Base-by-base conservation (phyloP, 495 filamentous ascomycete species). In the Ramalina peruviana region DNA sequence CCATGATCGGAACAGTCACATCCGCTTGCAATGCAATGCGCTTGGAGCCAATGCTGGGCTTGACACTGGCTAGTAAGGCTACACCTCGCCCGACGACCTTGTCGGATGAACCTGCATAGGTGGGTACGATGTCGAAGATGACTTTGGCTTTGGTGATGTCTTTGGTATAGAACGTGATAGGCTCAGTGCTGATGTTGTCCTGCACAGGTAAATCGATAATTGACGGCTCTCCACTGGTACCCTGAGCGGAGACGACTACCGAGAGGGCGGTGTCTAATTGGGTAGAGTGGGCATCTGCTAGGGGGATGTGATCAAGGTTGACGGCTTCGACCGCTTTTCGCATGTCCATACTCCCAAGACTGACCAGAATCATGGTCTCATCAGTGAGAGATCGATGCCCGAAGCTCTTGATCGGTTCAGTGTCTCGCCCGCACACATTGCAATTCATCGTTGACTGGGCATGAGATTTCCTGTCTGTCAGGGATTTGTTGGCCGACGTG, bases 61-160 rank as follows among this genome's bases (percentile, higher is more conserved):
- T 89, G 50, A 98, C 75, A 52, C 79, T 89, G 3, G 84, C 86
- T 5, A 98, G 76, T 37, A 97, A 71, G 0, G 92, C 92, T 25
- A 96, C 92, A 26, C 80, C 92, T 15, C 92, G 83, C n/a, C 89
- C 92, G 36, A 97, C 76, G 54, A 93, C 83, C 54, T 84, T 73
- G 46, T 94, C 86, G 45, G 86, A 79, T 16, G 81, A 81, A n/a
- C 89, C 93, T 36, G 88, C 80, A 67, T 97, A 96, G 2, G 93
- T 97, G n/a, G 90, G 92, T 10, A 97, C 81, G 49, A 98, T 87
- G 59, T 98, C 92, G 57, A 98, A 98, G 36, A 92, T 70, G 19
- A 98, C 69, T 64, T 88, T 87, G 38, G 96, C 89, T 58, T 86
- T 88, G 48, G 74, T 72, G 2, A 77, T 72, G 60, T 97, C 88